Conservation (phyloP, 2,329 filamentous ascomycete species). For the Diaporthe citri region DNA sequence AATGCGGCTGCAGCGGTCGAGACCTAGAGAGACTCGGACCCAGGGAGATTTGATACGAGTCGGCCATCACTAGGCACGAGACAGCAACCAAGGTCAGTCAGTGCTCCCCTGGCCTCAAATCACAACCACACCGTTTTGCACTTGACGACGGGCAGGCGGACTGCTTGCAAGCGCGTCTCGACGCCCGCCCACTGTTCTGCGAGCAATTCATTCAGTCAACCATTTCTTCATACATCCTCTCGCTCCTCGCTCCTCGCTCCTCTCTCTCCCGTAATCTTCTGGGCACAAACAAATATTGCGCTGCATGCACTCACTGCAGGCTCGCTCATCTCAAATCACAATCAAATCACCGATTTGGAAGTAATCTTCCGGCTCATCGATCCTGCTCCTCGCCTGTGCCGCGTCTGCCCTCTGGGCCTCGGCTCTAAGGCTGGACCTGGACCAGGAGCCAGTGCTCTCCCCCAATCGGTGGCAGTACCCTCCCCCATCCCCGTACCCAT, state of each 20-base stretch:
- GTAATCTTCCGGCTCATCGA: slow-evolving; percentile 23
- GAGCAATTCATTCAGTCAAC: not conserved
- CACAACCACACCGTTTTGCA: not conserved
- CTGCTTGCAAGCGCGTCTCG: not conserved
- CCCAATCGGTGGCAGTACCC: slow-evolving; percentile 21
- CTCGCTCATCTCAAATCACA: slow-evolving; percentile 12
- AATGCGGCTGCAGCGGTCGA: slow-evolving; percentile 31
- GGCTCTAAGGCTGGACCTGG: slow-evolving; percentile 26
- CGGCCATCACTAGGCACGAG: slow-evolving; percentile 17
- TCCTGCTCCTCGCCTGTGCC: slow-evolving; percentile 14
- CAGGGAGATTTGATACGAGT: slow-evolving; percentile 20
- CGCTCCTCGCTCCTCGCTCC: too few species aligned
- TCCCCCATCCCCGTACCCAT: slow-evolving; percentile 6
- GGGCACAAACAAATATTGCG: not conserved
- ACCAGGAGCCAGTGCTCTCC: slow-evolving; percentile 5
- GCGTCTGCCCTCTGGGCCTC: slow-evolving; percentile 23
- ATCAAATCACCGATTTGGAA: slow-evolving; percentile 23
- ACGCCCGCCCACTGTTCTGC: not conserved
- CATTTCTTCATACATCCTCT: not conserved
- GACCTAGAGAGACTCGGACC: slow-evolving; percentile 4
- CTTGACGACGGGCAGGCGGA: not conserved
- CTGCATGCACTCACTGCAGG: slow-evolving; percentile 9
- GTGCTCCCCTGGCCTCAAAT: not conserved
- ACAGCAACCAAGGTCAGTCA: slow-evolving; percentile 28
- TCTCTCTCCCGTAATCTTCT: not conserved